phyloP scores from a whole-genome alignment of 352 stramenopile genomes.

The Pythium biforme region DNA sequence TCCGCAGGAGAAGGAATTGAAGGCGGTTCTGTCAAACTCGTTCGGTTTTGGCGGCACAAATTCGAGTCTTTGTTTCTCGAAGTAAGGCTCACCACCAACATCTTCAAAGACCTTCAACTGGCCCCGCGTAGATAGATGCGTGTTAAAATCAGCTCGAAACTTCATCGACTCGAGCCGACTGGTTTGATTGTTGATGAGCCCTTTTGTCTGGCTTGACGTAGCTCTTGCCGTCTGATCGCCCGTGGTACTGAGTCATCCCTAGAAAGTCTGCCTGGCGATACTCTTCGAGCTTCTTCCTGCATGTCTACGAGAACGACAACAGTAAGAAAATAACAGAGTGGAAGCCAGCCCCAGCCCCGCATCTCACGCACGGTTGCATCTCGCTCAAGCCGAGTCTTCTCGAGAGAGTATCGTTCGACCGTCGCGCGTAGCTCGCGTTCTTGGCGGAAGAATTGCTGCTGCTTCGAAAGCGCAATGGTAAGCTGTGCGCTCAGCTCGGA shows the following conservation, averaged over 20 bases:
- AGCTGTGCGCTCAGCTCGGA: constrained; percentile 66
- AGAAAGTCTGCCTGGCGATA: constrained; percentile 35
- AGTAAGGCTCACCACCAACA: constrained; percentile 31
- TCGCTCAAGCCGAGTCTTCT: constrained; percentile 63
- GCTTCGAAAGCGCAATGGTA: constrained; percentile 64
- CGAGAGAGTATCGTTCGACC: constrained; percentile 56
- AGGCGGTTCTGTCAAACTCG: constrained; percentile 92
- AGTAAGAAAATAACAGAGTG: background rate
- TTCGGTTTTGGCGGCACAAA: constrained; percentile 99
- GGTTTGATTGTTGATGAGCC: constrained; percentile 7
- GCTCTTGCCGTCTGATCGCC: constrained; percentile 1
- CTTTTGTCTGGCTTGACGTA: constrained; percentile 15
- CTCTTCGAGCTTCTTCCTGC: constrained; percentile 33
- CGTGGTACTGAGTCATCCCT: constrained; percentile 12
- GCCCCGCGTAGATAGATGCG: background rate
- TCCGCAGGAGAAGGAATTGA: constrained; percentile 69
- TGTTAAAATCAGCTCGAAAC: constrained; percentile 3
- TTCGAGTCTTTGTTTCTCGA: constrained; percentile 77
- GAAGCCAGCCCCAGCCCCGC: too few species aligned
- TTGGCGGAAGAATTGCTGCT: constrained; percentile 71
- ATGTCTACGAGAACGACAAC: constrained; percentile 1
- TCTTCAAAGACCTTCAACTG: background rate
- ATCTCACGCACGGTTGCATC: constrained; percentile 48
- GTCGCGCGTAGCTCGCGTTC: constrained; percentile 63
- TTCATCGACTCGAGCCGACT: constrained; percentile 16